These are phyloP conservation scores for Syzygium syzygioides DNA, from an alignment of 441 rosid genomes.

Conservation along the genomic window DNA sequence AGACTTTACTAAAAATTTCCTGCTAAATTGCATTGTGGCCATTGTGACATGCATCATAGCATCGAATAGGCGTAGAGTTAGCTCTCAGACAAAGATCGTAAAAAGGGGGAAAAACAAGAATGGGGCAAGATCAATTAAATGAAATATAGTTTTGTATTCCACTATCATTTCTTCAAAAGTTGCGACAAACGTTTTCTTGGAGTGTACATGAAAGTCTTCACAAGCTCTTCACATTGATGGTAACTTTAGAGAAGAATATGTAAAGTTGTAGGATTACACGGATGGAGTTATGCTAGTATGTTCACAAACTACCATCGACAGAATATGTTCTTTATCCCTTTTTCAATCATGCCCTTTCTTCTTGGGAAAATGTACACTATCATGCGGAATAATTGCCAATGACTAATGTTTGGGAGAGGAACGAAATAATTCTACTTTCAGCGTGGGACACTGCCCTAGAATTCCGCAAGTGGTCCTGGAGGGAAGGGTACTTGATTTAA, in stretches of 20 bases:
- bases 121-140: neutral
- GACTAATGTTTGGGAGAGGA: neutral
- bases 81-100: fast-evolving
- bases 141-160: neutral
- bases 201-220: neutral
- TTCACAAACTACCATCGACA: neutral
- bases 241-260: neutral
- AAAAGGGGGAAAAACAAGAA: neutral
- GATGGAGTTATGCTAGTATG: neutral
- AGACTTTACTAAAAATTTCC: too few species aligned
- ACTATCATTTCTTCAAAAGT: neutral
- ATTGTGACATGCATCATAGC: neutral
- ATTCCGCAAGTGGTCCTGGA: constrained; percentile 21
- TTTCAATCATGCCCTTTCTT: neutral
- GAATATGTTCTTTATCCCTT: neutral
- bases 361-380: neutral
- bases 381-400: neutral
- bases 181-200: neutral
- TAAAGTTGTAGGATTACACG: neutral
- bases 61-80: neutral
- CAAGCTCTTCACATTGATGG: neutral
- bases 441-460: constrained; percentile 21
- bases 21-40: neutral
- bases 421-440: neutral
- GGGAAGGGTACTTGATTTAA: constrained; percentile 42